Base-by-base conservation (phyloP, 495 filamentous ascomycete genomes). In the Aspergillus avenaceus region DNA sequence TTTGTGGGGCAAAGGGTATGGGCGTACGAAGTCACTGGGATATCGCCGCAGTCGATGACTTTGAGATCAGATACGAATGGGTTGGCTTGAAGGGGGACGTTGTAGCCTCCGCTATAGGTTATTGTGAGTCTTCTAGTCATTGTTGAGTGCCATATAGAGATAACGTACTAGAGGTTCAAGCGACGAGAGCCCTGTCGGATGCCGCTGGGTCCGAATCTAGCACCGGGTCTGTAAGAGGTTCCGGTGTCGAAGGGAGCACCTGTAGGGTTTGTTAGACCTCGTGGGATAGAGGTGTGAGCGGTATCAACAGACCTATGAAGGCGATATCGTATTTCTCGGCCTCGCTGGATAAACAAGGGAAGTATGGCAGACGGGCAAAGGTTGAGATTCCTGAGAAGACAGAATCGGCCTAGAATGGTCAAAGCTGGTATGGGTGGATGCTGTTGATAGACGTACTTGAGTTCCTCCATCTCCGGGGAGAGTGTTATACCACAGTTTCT, bases 171-270 rank as follows among this genome's bases (percentile, higher is more conserved):
- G 42, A 84, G 75, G 64, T 84, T 84, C 56, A 84, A 76, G 53
- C 81, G 78, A 59, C 81, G 80, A 73, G 83, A 85, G 70, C 87
- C 87, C 77, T 90, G 81, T 64, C 90, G 78, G 59, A 93, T 93
- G 22, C 85, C 87, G 42, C 77, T 82, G 9, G 90, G 90, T 1
- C 90, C 90, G 56, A 91, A 95, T 26, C 90, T 79, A 27, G 88
- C 89, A 42, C 90, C 90, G 5, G 90, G 89, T 52, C 90, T 73
- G 66, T 90, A 90, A 0, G 84, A 86, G 14, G 84, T 87, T 4
- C 85, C 85, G 6, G 79, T 84, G 55, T 84, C 82, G 46, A 84
- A 84, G 13, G 81, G 82, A 29, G 80, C 80, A 16, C 81, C 80
- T 76, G 36, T 25, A 50, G n/a, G 14, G 14, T 43, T 18, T 45